These are phyloP conservation scores for Starmera stellimalicola DNA, from an alignment of 1,139 yeast genomes.

Conservation along the genomic window DNA sequence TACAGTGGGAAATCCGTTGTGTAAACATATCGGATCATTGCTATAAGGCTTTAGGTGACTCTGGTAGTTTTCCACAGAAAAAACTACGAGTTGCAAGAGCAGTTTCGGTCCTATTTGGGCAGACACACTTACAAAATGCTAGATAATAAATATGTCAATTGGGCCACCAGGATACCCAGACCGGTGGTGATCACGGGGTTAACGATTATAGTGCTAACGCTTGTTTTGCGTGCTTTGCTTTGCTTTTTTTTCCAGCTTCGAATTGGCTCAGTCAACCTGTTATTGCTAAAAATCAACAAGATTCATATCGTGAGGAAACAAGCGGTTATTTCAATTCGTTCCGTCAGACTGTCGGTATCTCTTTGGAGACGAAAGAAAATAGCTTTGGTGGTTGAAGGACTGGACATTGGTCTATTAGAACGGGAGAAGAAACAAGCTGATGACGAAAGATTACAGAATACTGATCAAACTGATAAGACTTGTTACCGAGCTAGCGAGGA, in stretches of 20 bases:
- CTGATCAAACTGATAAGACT: too few species aligned
- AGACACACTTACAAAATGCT: too few species aligned
- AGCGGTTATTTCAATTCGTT: constrained; percentile 8
- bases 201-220: background rate
- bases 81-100: too few species aligned
- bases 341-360: constrained; percentile 13
- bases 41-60: too few species aligned
- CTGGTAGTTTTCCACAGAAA: too few species aligned
- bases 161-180: too few species aligned
- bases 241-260: constrained; percentile 15
- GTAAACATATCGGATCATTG: too few species aligned
- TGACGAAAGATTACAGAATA: background rate
- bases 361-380: constrained; percentile 10
- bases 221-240: constrained; percentile 5
- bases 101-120: too few species aligned
- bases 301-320: constrained; percentile 7
- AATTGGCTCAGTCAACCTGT: constrained; percentile 19
- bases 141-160: too few species aligned
- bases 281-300: constrained; percentile 13
- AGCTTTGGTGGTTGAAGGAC: constrained; percentile 12
- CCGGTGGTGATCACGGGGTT: background rate
- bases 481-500: too few species aligned
- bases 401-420: constrained; percentile 7
- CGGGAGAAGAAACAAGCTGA: constrained; percentile 1
- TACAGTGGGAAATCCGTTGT: too few species aligned